phyloP scores from a whole-genome alignment of 192 early-diverging fungal species.

The Chytriomyces sp. region DNA sequence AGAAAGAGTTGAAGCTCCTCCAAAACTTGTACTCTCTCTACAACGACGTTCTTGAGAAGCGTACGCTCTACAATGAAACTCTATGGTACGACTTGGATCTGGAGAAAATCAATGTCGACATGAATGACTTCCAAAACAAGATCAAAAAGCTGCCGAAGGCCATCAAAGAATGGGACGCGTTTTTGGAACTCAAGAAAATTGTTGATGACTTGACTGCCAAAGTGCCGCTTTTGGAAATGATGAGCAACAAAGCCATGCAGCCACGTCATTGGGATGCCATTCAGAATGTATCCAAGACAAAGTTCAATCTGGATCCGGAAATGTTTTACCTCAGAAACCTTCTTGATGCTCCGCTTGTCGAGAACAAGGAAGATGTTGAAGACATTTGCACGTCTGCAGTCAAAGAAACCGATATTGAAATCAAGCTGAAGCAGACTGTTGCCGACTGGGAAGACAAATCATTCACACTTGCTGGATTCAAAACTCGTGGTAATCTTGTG shows the following conservation, averaged over 20 bases:
- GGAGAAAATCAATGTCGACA: slow-evolving; percentile 63
- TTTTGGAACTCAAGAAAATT: slow-evolving; percentile 65
- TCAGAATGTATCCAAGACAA: slow-evolving; percentile 55
- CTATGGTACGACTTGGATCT: slow-evolving; percentile 66
- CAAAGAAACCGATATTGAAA: slow-evolving; percentile 70
- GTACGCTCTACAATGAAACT: slow-evolving; percentile 61
- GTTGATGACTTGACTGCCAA: slow-evolving; percentile 65
- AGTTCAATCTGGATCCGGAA: slow-evolving; percentile 66
- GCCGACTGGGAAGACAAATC: slow-evolving; percentile 67
- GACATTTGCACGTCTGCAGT: slow-evolving; percentile 69
- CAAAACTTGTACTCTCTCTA: slow-evolving; percentile 71
- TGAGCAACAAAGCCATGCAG: slow-evolving; percentile 69
- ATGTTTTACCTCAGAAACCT: slow-evolving; percentile 65
- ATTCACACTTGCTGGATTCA: slow-evolving; percentile 63
- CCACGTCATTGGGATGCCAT: slow-evolving; percentile 66
- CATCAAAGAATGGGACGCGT: slow-evolving; percentile 70
- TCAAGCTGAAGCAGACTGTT: slow-evolving; percentile 62
- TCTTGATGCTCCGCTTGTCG: slow-evolving; percentile 63
- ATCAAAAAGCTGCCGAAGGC: slow-evolving; percentile 73
- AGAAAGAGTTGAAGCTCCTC: slow-evolving; percentile 67
- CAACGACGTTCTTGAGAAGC: slow-evolving; percentile 69
- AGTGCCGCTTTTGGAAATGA: slow-evolving; percentile 66
- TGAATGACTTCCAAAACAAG: slow-evolving; percentile 68
- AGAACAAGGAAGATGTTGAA: slow-evolving; percentile 66
- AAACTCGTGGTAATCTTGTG: slow-evolving; percentile 66